Evolutionary conservation across 805 yeast genomes (phyloP), one percentile per base, ranked within the genome.

Genomic region (Zygoascus flipseniorum): DNA sequence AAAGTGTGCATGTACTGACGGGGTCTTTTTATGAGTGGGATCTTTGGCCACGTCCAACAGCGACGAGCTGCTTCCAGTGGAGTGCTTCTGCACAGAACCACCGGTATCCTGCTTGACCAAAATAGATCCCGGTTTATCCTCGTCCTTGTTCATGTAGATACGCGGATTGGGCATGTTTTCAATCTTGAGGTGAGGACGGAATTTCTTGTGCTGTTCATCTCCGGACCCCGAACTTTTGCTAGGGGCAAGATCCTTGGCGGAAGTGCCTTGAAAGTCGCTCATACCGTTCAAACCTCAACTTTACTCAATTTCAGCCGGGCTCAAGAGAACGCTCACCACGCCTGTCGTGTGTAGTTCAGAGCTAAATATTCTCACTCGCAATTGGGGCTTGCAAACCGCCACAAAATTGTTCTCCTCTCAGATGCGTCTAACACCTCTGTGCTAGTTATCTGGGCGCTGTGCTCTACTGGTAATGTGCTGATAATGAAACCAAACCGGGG

Each of bases 1-100:
- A 64, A 86, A 86, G 68, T 86, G 95, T 0, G 93, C 89, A 68
- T 86, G 95, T 57, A 83, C 83, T 0, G 86, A 77, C 16, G 85
- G 76, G 19, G 77, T 64, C 65, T 80, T 77, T 59, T 78, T 78
- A 62, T 79, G 85, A 16, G 26, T 35, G 8, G 39, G 13, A 5
- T 35, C 39, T 35, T 35, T 35, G 39, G 8, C 39, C 39, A 35
- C 39, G 16, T 48, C 50, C 20, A 47, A 48, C 16, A 52, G 43
- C 18, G 52, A 31, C 44, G 31, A 48, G 31, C 43, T n/a, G 41
- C 50, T 13, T 4, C 16, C 47, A 35, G 39, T 13, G 16, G 39
- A 11, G 16, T 5, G 5, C 13, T 35, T 35, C 16, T 11, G 39
- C 16, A 35, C 39, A 35, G 39, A n/a, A 11, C 13, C 13, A 35